These are phyloP conservation scores for Phytophthora lateralis DNA, from an alignment of 352 stramenopile species.

Conservation along the genomic window DNA sequence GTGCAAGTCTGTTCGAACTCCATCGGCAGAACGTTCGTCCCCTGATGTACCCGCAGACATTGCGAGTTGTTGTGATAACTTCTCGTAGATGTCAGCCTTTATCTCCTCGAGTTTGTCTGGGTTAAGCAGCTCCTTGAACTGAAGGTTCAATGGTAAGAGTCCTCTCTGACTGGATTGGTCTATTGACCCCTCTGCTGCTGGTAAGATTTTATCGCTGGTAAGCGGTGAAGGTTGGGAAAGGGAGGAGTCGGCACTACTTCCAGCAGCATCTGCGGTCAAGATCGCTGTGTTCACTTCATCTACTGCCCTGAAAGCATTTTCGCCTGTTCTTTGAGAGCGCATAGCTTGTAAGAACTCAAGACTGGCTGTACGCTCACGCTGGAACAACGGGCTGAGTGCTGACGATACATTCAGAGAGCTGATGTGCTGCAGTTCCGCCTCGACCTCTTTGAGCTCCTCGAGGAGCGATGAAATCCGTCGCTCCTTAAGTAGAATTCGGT, in stretches of 20 bases:
- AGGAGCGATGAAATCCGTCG: constrained; percentile 51
- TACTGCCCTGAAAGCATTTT: background rate
- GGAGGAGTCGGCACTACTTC: background rate
- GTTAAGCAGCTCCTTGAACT: constrained; percentile 61
- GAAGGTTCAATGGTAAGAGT: constrained; percentile 32
- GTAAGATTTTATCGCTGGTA: constrained; percentile 2
- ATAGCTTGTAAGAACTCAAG: constrained; percentile 34
- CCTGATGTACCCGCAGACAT: constrained; percentile 4
- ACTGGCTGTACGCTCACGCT: constrained; percentile 33
- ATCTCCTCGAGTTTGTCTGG: constrained; percentile 57
- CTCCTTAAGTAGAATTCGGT: constrained; percentile 64
- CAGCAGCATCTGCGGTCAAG: constrained; percentile 1
- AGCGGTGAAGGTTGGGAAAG: constrained; percentile 3
- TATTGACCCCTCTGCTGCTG: constrained; percentile 5
- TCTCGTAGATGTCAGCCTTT: constrained; percentile 67
- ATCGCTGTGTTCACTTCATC: background rate
- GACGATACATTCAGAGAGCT: constrained; percentile 36
- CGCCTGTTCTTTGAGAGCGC: constrained; percentile 5
- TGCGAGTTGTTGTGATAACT: constrained; percentile 49
- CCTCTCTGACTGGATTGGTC: constrained; percentile 4
- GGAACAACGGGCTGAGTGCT: constrained; percentile 29
- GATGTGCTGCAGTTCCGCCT: constrained; percentile 61
- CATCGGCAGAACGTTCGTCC: constrained; percentile 7
- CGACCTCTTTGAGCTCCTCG: constrained; percentile 63
- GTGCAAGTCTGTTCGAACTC: constrained; percentile 44